Base-by-base conservation (phyloP, 2,329 filamentous ascomycete genomes). In the Aspergillus melleus region DNA sequence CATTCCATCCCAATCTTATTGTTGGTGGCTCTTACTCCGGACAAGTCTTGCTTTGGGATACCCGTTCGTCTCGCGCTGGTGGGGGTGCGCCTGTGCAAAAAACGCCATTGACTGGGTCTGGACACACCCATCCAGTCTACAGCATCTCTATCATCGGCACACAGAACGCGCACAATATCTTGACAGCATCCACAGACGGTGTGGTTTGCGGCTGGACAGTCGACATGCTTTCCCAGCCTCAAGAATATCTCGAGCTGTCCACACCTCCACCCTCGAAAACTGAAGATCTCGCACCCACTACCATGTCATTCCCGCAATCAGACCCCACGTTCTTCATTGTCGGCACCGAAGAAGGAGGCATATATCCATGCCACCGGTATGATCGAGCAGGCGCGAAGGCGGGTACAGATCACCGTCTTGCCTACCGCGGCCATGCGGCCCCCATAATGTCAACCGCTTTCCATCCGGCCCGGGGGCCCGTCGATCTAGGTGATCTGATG, bases 251-350 rank as follows among this genome's bases (percentile, higher is more conserved):
- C 47, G 92, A 96, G 70, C 84, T 99, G 12, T 89, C 88, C 61
- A 91, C 92, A 2, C 94, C 94, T 3, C 88, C 88, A 16, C 92
- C 94, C 5, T 89, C 91, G 67, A 94, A 92, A 75, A 94, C 92
- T 4, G 96, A 99, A 77, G 95, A 99, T 70, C 88, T 99, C 53
- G 92, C 92, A 57, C 95, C 96, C 2, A 96, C 92, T 0, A 96
- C 91, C 76, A 90, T 99, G 79, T 91, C 92, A 16, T 99, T 99
- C 79, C 95, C 95, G 0, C 88, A 94, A 70, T 90, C 92, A 0
- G 96, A 99, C 71, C 95, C 95, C 3, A 99, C 95, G 0, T 98
- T 96, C 77, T 99, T 99, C 82, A 87, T 99, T 3, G 90, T 96
- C 36, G 95, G 96, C 46, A 96, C 93, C 29, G 95, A 99, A 79